Conservation (phyloP, 2,329 filamentous ascomycete species). For the Penicillium sp. region DNA sequence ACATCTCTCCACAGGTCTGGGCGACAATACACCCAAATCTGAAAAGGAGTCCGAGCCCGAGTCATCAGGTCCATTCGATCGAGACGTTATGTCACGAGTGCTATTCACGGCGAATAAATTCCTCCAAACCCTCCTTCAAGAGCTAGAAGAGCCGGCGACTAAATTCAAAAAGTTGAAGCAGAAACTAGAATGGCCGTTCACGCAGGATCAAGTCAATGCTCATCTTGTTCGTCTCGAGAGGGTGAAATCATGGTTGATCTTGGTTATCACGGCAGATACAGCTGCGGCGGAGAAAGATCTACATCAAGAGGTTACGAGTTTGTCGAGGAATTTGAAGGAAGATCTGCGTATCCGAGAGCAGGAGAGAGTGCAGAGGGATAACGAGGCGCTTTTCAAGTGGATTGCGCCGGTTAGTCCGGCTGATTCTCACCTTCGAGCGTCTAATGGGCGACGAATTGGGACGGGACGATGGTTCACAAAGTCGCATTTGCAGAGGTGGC, state of each 20-base stretch:
- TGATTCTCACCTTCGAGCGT: slow-evolving; percentile 26
- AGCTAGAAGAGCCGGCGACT: slow-evolving; percentile 21
- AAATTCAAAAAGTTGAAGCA: slow-evolving; percentile 29
- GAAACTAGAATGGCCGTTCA: slow-evolving; percentile 30
- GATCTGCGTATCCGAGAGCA: slow-evolving; percentile 23
- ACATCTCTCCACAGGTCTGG: slow-evolving; percentile 19
- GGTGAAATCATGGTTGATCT: slow-evolving; percentile 33
- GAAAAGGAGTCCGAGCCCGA: slow-evolving; percentile 6
- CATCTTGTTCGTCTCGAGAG: slow-evolving; percentile 27
- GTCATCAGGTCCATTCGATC: slow-evolving; percentile 16
- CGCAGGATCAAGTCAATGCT: slow-evolving; percentile 22
- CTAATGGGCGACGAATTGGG: slow-evolving; percentile 13
- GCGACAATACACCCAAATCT: slow-evolving; percentile 4
- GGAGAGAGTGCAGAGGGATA: slow-evolving; percentile 21
- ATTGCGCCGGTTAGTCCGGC: slow-evolving; percentile 29
- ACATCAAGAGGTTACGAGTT: slow-evolving; percentile 23
- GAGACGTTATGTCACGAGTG: slow-evolving; percentile 20
- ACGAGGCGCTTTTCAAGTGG: slow-evolving; percentile 25
- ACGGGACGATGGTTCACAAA: slow-evolving; percentile 30
- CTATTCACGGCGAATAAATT: slow-evolving; percentile 25
- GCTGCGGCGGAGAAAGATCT: slow-evolving; percentile 22
- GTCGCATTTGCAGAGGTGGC: slow-evolving; percentile 21
- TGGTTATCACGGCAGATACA: slow-evolving; percentile 31
- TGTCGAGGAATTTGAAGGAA: slow-evolving; percentile 25
- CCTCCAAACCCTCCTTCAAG: slow-evolving; percentile 20